Evolutionary conservation across 2,329 filamentous ascomycete genomes (phyloP), one percentile per base, ranked within the genome.

Genomic region (Ophiocordyceps robertsii): DNA sequence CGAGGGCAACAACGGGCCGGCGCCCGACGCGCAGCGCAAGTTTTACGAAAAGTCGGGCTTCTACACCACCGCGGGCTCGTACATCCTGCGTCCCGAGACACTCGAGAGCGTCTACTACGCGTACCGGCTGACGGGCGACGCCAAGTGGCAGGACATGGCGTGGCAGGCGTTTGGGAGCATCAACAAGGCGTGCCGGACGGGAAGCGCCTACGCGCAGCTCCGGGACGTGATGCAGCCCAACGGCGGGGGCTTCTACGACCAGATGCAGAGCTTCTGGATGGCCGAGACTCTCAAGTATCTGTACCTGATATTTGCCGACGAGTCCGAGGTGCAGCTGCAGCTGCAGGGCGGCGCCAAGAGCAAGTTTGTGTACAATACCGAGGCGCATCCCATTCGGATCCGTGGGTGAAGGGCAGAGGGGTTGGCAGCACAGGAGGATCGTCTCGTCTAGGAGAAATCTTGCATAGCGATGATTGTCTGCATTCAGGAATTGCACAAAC

Each of bases 41-140:
- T 85, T 93, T 48, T 92, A 82, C 61, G 54, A 72, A 2, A 56
- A 62, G 48, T 67, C 77, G 1, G 87, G 87, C 4, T 93, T 85
- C 67, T 93, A 79, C 63, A 80, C 87, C 55, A 69, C 62, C 0
- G 64, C 67, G 36, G 54, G 64, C 0, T 54, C 60, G 7, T 94
- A 93, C 58, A 65, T 81, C 9, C 72, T 93, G 29, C 75, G 87
- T 0, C 82, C 86, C 1, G 87, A 93, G 62, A 84, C 88, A 4
- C 72, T 93, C 30, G 87, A 94, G 65, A 83, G 77, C 50, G 81
- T 81, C 59, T 94, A 93, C 69, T 92, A 94, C 60, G 84, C 87
- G 2, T 93, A 84, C 66, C 78, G 86, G 40, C 75, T 82, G 1
- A 94, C 87, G 0, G 80, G 82, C 4, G 73, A 90, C 46, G 50